phyloP scores from a whole-genome alignment of 805 yeast genomes.

The Cyberlindnera subsufficiens region DNA sequence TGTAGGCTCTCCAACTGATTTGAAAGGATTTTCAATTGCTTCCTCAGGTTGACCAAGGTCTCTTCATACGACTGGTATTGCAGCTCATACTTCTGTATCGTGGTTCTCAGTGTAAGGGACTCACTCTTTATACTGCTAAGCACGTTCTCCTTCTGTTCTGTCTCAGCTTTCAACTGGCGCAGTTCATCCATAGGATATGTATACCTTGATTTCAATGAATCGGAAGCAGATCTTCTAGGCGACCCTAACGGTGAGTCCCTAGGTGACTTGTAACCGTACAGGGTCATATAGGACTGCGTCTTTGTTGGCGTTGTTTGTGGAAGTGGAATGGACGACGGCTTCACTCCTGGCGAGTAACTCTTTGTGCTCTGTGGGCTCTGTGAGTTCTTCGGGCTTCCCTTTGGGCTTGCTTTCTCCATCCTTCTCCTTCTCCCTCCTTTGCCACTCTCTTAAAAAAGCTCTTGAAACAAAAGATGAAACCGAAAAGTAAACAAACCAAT shows the following conservation, averaged over 20 bases:
- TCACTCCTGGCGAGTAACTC: not conserved
- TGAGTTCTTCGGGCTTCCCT: not conserved
- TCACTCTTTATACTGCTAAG: constrained; percentile 17
- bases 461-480: too few relatives aligned
- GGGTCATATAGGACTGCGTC: constrained; percentile 9
- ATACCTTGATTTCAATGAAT: not conserved
- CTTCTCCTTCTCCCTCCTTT: not conserved
- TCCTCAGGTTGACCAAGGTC: constrained; percentile 10
- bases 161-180: constrained; percentile 8
- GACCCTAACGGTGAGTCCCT: not conserved
- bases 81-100: constrained; percentile 32
- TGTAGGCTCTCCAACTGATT: constrained; percentile 26
- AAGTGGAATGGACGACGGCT: constrained; percentile 17
- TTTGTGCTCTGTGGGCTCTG: not conserved
- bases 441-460: too few relatives aligned
- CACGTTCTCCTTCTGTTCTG: constrained; percentile 15
- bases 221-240: not conserved
- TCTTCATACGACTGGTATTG: constrained; percentile 29
- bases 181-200: constrained; percentile 4
- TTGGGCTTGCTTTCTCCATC: not conserved
- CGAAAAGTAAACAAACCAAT: too few relatives aligned
- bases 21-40: constrained; percentile 24
- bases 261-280: constrained; percentile 12
- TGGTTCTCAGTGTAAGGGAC: constrained; percentile 30
- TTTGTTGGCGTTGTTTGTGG: constrained; percentile 20